Percentiles rank a stretch among this genome's conserved stretches.
These are phyloP conservation scores for Protostelium mycophagum DNA, from an alignment of 78 protist genomes.

Conservation along the genomic window DNA sequence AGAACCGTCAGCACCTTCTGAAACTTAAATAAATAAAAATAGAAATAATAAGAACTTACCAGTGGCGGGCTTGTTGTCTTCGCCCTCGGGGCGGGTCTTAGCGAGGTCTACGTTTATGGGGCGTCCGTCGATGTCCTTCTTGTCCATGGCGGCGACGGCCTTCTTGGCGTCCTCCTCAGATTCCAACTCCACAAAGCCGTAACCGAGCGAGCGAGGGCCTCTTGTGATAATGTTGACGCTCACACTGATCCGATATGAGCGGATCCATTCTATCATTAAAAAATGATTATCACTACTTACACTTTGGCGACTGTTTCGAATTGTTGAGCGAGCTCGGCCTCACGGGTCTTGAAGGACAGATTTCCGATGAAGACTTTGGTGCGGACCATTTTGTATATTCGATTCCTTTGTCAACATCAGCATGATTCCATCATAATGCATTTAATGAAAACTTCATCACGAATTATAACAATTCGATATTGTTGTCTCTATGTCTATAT, in stretches of 20 bases:
- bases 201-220: conserved; percentile 25
- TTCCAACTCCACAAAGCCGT: conserved; percentile 73
- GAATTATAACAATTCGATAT: background rate
- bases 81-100: conserved; percentile 14
- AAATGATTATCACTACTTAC: conserved; percentile 21
- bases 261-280: background rate
- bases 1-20: conserved; percentile 1
- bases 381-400: background rate
- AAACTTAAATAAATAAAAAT: background rate
- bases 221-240: conserved; percentile 34
- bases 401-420: background rate
- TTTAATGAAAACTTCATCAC: background rate
- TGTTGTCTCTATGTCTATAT: background rate
- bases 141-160: conserved; percentile 52
- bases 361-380: conserved; percentile 59
- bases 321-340: conserved; percentile 16
- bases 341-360: conserved; percentile 29
- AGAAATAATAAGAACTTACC: background rate
- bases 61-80: conserved; percentile 7
- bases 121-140: conserved; percentile 49
- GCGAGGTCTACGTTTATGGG: conserved; percentile 59
- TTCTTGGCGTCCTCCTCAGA: conserved; percentile 40
- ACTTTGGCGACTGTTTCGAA: conserved; percentile 44
- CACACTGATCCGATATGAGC: conserved; percentile 23
- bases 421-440: background rate